Evolutionary conservation across 2,329 filamentous ascomycete genomes (phyloP), one percentile per base, ranked within the genome.

Genomic region (Pyrenophora tritici-repentis): DNA sequence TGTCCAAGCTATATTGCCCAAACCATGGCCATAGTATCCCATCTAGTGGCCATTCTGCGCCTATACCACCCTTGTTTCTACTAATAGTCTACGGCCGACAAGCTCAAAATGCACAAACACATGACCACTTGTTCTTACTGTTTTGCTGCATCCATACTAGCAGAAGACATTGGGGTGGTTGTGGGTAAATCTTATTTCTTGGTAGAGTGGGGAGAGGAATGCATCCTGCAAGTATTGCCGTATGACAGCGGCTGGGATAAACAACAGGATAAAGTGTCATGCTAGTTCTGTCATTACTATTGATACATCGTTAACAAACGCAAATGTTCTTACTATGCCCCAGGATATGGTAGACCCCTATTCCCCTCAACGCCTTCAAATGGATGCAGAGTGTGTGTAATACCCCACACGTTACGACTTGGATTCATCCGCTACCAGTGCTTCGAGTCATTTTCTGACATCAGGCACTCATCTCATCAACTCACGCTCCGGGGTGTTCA

Each of bases 261-360:
- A 37, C 17, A 33, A 10, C 17, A 22, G 32, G 36, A 22, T 31
- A 17, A 26, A n/a, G 13, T 18, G 29, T 17, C 13, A 22, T 40
- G 22, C 36, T 32, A 33, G 34, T 36, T 50, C 47, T 16, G 26
- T 47, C 40, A 47, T 46, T 54, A 51, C 44, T 59, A 55, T 35
- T 58, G 42, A 57, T 57, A 59, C 56, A 59, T 50, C 33, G 29
- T 56, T 40, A 51, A 45, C 40, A 47, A 38, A 26, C 42, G 47
- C 47, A 52, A 37, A 50, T 55, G 50, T 40, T 52, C 40, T 22
- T 54, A 29, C 47, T 53, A 37, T 47, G 44, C 44, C 20, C 44
- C 41, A 18, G 18, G 26, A 17, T 44, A 42, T 48, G 41, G 18
- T 14, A 7, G 22, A 37, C 14, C n/a, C 36, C 36, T 18, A 33